Base-by-base conservation (phyloP, 305 asterid species). In the Fraxinus floribunda region DNA sequence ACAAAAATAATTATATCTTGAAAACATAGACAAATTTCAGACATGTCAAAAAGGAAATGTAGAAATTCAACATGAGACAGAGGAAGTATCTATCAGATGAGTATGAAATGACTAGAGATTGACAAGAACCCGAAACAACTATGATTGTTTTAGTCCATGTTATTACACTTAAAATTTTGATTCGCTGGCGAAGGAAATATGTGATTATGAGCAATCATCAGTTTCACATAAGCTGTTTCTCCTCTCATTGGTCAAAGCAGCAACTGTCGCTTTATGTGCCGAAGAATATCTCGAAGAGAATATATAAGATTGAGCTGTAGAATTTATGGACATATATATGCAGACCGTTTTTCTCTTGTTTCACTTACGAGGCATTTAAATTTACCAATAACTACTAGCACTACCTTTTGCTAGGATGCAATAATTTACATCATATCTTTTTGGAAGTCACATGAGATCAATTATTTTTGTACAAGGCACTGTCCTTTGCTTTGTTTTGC, bases 21-120 rank as follows among this genome's bases (percentile, higher is more conserved):
- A 18, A 75, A 75, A 70, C 15, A 26, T 49, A 29, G 10, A 41
- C 49, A 55, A 70, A 30, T 44, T 44, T 44, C 26, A 4, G 55
- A 2, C 78, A n/a, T 29, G 29, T 80, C n/a, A 13, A 46, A 5
- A 41, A 34, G 38, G 79, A 18, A 34, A 80, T 80, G 73, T 49
- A 49, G 38, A 22, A 49, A 68, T 18, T 62, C 7, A 16, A 70
- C 22, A 8, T 22, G 32, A 66, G 77, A 39, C 46, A 66, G 82
- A 16, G 77, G 32, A 11, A 75, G 34, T 29, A 52, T 55, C 5
- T 80, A 52, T 20, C 62, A 49, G 26, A 49, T 6, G 30, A 75
- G 76, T 62, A 16, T 75, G 79, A 75, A 75, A 76, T 80, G 78
- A 78, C 79, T 55, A 60, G 49, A 35, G 26, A 74, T 35, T 36